Base-by-base conservation (phyloP, 208 protist species). In the Leishmania aethiopica region DNA sequence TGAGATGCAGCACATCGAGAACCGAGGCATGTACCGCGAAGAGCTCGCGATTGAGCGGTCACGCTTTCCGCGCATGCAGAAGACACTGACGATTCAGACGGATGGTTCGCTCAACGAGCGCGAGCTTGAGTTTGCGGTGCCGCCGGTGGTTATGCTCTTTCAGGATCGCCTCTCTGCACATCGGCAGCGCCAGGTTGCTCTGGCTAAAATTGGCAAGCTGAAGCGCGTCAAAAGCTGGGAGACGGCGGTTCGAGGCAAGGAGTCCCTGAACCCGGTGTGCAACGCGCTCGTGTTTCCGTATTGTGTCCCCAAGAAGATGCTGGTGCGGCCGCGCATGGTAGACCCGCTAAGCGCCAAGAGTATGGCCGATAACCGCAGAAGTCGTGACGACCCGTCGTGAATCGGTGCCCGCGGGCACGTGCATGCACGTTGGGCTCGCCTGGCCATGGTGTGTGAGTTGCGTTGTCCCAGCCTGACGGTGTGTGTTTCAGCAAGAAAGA, bases 1-100 rank as follows among this genome's bases (percentile, higher is more conserved):
- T 81, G 91, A 95, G 70, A 87, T 97, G 87, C 94, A 98, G 80
- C 92, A 98, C 88, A 64, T 98, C 22, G 94, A 98, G 85, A 97
- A 97, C 81, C 89, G 94, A 28, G 93, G 94, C 67, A 97, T 98
- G 94, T 97, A 96, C 73, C 85, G 90, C 55, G 94, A 98, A 86
- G 94, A 98, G 89, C 87, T 98, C 37, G 79, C 62, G 35, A 96
- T 98, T 86, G 95, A 98, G 85, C 93, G 95, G 35, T 80, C 92
- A 25, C 85, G 93, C 35, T 97, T 98, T 79, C 95, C 95, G 5
- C 93, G 93, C 25, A 81, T 95, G 80, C 76, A 92, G 75, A 96
- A 94, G 79, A 94, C 91, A 42, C 81, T 98, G 22, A 86, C 77
- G 0, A 93, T 98, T 42, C 94, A 97, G 78, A 98, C 93, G 10